These are phyloP conservation scores for Spirogloea muscicola DNA, from an alignment of 139 green algal genomes.

Conservation along the genomic window DNA sequence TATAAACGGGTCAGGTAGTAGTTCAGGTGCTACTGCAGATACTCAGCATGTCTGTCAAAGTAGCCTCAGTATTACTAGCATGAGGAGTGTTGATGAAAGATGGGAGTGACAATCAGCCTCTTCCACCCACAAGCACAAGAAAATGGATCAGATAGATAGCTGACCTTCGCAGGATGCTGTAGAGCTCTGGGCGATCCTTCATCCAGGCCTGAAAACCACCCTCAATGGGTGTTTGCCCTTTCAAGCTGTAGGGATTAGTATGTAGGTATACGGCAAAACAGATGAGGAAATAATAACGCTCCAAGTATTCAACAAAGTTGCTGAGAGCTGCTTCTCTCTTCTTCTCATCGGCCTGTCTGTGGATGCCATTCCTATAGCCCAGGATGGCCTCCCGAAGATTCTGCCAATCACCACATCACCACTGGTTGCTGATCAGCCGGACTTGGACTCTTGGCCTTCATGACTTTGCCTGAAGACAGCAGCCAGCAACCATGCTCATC, in stretches of 20 bases:
- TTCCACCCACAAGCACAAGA: background rate
- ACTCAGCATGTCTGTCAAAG: too few relatives aligned
- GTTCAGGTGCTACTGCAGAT: too few relatives aligned
- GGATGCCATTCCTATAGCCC: constrained; percentile 71
- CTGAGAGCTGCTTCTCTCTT: constrained; percentile 66
- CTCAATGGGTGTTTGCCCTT: background rate
- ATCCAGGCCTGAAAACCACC: constrained; percentile 69
- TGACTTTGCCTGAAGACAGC: too few relatives aligned
- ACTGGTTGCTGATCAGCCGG: too few relatives aligned
- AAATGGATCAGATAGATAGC: background rate
- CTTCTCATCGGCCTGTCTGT: constrained; percentile 73
- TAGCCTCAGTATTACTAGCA: too few relatives aligned
- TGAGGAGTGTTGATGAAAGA: too few relatives aligned
- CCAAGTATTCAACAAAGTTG: constrained; percentile 61
- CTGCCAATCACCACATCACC: too few relatives aligned
- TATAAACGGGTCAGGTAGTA: too few relatives aligned
- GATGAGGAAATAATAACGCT: constrained; percentile 81
- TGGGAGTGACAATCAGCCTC: constrained; percentile 1
- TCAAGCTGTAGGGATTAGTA: background rate
- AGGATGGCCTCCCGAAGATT: constrained; percentile 85
- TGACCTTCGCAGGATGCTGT: constrained; percentile 49
- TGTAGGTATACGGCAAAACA: constrained; percentile 78
- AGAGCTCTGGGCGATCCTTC: constrained; percentile 67
- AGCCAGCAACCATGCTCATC: too few relatives aligned
- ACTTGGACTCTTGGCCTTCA: too few relatives aligned